Conservation (phyloP, 345 rosid genomes). For the Garcia nutans region DNA sequence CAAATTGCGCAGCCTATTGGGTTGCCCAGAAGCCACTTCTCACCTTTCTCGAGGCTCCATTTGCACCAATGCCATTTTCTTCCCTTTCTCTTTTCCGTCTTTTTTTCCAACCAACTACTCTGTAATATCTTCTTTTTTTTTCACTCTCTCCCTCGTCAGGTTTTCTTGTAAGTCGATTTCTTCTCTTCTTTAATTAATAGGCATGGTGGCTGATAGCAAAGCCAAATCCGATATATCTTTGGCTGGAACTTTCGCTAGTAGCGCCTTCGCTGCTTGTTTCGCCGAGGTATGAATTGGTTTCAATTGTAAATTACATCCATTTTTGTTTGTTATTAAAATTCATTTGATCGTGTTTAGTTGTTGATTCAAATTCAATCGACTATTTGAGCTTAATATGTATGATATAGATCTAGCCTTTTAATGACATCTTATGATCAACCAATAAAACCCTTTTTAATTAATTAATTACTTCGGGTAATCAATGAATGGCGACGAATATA, state of each 20-base stretch:
- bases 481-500: background rate
- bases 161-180: background rate
- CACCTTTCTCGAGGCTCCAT: slow-evolving; percentile 22
- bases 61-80: background rate
- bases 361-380: background rate
- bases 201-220: slow-evolving; percentile 81
- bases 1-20: slow-evolving; percentile 3
- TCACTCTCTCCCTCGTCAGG: background rate
- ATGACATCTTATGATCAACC: background rate
- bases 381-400: background rate
- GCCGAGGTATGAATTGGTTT: slow-evolving; percentile 60
- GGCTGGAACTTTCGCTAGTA: slow-evolving; percentile 71
- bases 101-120: background rate
- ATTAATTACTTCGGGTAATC: background rate
- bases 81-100: background rate
- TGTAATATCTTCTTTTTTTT: slow-evolving; percentile 3
- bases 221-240: slow-evolving; percentile 76
- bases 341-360: background rate
- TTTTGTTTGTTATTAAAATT: background rate
- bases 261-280: slow-evolving; percentile 95
- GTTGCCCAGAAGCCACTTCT: background rate
- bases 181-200: background rate
- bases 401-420: background rate
- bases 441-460: background rate
- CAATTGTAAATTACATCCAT: background rate